A percentile compares a stretch with the other conserved stretches of the same genome.
phyloP scores from a whole-genome alignment of 495 filamentous ascomycete genomes.

The Tuber brumale region DNA sequence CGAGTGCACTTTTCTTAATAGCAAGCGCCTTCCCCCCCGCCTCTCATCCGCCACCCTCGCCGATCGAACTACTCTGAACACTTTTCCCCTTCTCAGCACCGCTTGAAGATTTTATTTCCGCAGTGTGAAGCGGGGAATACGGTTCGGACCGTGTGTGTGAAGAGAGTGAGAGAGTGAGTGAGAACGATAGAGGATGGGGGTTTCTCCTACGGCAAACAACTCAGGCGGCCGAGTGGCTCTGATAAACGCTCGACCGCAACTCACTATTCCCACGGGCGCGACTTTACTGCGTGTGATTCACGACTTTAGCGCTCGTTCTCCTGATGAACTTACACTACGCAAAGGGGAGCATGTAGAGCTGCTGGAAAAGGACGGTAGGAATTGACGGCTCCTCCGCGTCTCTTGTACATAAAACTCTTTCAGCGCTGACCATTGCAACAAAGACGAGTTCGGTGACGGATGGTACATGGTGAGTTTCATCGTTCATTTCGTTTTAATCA shows the following conservation, averaged over 20 bases:
- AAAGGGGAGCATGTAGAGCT: constrained; percentile 88
- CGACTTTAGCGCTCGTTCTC: constrained; percentile 82
- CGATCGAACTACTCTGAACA: not conserved
- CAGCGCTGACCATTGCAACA: constrained; percentile 39
- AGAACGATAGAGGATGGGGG: constrained; percentile 14
- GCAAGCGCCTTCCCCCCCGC: constrained; percentile 21
- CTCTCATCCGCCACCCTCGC: constrained; percentile 6
- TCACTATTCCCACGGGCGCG: constrained; percentile 22
- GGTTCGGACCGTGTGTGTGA: not conserved
- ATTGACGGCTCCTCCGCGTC: constrained; percentile 35
- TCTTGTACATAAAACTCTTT: constrained; percentile 47
- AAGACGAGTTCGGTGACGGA: constrained; percentile 92
- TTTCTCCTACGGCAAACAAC: not conserved
- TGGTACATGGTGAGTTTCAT: constrained; percentile 76
- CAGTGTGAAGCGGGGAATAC: not conserved
- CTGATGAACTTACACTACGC: constrained; percentile 80
- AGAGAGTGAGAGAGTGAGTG: constrained; percentile 6
- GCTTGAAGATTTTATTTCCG: not conserved
- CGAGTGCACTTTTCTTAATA: constrained; percentile 17
- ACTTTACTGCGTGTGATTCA: constrained; percentile 45
- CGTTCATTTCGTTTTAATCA: constrained; percentile 8
- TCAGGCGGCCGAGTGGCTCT: not conserved
- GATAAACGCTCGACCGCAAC: constrained; percentile 12
- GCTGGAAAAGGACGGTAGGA: constrained; percentile 59
- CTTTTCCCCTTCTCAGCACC: not conserved